Conservation (phyloP, 2,329 filamentous ascomycete genomes). For the Phyllosticta citribraziliensis region DNA sequence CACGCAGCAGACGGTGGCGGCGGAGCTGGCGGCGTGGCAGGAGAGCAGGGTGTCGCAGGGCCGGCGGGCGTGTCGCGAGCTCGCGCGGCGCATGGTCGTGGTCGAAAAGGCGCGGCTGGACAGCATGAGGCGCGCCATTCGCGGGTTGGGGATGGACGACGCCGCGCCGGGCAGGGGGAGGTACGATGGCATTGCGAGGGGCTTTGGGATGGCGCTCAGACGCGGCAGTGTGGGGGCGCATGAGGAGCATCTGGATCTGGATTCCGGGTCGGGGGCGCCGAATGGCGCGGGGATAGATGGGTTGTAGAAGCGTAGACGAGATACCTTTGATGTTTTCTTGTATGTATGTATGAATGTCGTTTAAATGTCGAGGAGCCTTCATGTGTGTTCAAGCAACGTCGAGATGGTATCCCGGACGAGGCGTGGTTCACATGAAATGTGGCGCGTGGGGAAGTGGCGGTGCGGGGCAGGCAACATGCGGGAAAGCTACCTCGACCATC, state of each 20-base stretch:
- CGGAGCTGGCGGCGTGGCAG: constrained; percentile 89
- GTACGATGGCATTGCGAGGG: background rate
- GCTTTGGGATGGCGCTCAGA: background rate
- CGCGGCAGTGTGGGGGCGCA: background rate
- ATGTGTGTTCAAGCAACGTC: background rate
- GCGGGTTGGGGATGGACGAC: constrained; percentile 35
- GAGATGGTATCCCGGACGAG: no score
- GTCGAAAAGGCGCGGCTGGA: constrained; percentile 70
- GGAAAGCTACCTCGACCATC: background rate
- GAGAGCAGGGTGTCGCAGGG: constrained; percentile 75
- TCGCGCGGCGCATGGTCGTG: constrained; percentile 70
- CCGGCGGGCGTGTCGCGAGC: constrained; percentile 60
- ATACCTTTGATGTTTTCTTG: background rate
- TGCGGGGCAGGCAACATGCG: background rate
- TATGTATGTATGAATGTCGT: background rate
- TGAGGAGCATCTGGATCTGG: background rate
- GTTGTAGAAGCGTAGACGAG: constrained; percentile 1
- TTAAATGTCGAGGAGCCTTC: no score
- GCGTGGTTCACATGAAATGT: background rate
- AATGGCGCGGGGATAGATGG: background rate
- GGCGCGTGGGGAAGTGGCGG: background rate
- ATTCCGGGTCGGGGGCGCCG: no score
- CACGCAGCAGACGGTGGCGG: constrained; percentile 86
- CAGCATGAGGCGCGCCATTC: constrained; percentile 68
- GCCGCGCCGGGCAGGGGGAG: background rate